Percentiles rank a stretch among this genome's conserved stretches.
These are phyloP conservation scores for Favolaschia claudopus DNA, from an alignment of 768 basidiomycete species.

Conservation along the genomic window DNA sequence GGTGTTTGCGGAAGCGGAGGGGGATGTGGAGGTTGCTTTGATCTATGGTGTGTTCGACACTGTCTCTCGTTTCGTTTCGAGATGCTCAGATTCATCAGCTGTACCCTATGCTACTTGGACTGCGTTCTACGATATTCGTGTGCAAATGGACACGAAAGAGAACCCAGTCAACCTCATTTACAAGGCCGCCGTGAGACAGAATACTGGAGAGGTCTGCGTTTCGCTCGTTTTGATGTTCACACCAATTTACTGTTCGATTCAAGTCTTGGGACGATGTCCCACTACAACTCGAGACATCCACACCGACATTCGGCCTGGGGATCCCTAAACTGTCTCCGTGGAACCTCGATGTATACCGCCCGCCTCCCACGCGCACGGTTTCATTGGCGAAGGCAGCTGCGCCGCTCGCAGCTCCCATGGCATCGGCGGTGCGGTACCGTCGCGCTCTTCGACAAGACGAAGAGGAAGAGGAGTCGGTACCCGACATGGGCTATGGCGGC, in stretches of 20 bases:
- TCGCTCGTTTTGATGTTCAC: background rate
- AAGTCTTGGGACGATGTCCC: constrained; percentile 49
- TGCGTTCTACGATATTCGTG: constrained; percentile 48
- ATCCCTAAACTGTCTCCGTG: constrained; percentile 43
- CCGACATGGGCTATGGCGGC: background rate
- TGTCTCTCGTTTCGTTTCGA: background rate
- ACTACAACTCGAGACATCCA: constrained; percentile 47
- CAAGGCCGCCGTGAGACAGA: constrained; percentile 48
- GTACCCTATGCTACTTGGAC: constrained; percentile 40
- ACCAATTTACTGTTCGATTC: background rate
- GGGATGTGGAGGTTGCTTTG: constrained; percentile 24
- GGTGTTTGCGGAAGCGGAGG: constrained; percentile 28
- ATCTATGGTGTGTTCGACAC: background rate
- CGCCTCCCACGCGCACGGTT: background rate
- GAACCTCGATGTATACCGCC: constrained; percentile 31
- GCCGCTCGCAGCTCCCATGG: background rate
- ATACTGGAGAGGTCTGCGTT: constrained; percentile 46
- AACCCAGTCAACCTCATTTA: constrained; percentile 43
- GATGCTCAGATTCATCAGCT: constrained; percentile 8
- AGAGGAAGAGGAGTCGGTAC: background rate
- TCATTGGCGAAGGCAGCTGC: no score
- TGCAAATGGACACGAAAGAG: constrained; percentile 43
- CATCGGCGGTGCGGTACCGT: no score
- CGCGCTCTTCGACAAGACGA: no score
- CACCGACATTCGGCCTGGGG: constrained; percentile 44